Evolutionary conservation across 108 stramenopile species (phyloP).

Genomic region (Stephanodiscus minutulus): DNA sequence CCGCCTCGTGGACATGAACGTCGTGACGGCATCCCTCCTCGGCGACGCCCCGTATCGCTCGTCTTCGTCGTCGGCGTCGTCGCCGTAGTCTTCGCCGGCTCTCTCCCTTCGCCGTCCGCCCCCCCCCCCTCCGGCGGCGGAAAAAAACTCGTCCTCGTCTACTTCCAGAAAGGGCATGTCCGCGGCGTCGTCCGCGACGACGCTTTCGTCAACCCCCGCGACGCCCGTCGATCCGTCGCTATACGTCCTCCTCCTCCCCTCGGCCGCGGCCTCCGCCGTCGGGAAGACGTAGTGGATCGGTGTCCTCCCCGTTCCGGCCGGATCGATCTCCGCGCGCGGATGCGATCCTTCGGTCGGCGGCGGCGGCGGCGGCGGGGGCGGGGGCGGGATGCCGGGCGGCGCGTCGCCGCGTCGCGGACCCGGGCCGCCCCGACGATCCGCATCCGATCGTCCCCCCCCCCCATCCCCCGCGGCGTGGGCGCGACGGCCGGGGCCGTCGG

Average conservation of each 20-base stretch:
- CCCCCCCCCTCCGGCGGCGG: too few species aligned
- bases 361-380: constrained; percentile 16
- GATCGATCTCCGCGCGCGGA: constrained; percentile 26
- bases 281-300: constrained; percentile 53
- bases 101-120: background rate
- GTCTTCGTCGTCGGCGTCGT: constrained; percentile 30
- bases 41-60: constrained; percentile 50
- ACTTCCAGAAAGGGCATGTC: constrained; percentile 27
- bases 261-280: constrained; percentile 37
- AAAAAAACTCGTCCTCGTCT: constrained; percentile 15
- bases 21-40: constrained; percentile 69
- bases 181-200: constrained; percentile 8
- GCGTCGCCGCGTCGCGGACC: background rate
- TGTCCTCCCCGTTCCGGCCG: constrained; percentile 38
- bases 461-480: too few species aligned
- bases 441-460: too few species aligned
- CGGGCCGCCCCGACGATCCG: too few species aligned
- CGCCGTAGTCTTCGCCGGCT: constrained; percentile 1
- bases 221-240: constrained; percentile 6
- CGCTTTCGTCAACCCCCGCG: background rate
- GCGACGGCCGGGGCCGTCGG: too few species aligned
- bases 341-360: constrained; percentile 12
- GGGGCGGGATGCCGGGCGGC: background rate
- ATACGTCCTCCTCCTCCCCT: constrained; percentile 11
- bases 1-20: constrained; percentile 61